Evolutionary conservation across 2,329 filamentous ascomycete genomes (phyloP).

Genomic region (Aureobasidium sp.): DNA sequence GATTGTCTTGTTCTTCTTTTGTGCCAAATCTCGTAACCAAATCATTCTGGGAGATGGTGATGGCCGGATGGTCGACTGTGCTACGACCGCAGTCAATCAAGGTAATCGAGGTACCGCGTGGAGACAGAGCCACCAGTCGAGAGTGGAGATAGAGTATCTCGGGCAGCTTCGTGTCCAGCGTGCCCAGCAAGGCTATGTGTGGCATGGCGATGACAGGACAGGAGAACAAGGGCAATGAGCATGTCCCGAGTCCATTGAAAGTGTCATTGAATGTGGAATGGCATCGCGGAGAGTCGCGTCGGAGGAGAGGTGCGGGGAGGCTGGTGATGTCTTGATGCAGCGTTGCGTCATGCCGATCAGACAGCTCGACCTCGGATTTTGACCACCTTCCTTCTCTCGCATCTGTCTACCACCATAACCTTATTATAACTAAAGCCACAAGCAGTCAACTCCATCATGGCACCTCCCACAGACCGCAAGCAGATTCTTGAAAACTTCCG

Average conservation of each 20-base stretch:
- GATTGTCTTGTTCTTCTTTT: slow-evolving; percentile 18
- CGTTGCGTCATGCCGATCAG: slow-evolving; percentile 10
- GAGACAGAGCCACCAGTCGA: slow-evolving; percentile 30
- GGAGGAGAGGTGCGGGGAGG: slow-evolving; percentile 4
- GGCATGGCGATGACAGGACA: slow-evolving; percentile 23
- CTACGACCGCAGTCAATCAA: slow-evolving; percentile 52
- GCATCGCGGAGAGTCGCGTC: background rate
- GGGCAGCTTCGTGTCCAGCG: slow-evolving; percentile 57
- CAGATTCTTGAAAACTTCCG: slow-evolving; percentile 51
- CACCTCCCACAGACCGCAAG: slow-evolving; percentile 49
- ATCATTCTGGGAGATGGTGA: slow-evolving; percentile 40
- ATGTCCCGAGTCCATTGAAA: background rate
- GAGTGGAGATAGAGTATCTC: slow-evolving; percentile 51
- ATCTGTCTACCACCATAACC: background rate
- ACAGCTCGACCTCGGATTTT: background rate
- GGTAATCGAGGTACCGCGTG: slow-evolving; percentile 31
- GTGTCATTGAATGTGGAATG: background rate
- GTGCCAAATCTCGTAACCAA: slow-evolving; percentile 34
- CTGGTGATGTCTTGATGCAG: slow-evolving; percentile 5
- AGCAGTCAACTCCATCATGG: slow-evolving; percentile 35
- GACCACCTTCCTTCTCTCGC: background rate
- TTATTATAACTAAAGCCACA: background rate
- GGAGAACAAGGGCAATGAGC: background rate
- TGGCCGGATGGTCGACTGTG: slow-evolving; percentile 36
- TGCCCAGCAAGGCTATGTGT: slow-evolving; percentile 51